Conservation (phyloP, 2,329 filamentous ascomycete genomes). For the Chaetomium globosum region DNA sequence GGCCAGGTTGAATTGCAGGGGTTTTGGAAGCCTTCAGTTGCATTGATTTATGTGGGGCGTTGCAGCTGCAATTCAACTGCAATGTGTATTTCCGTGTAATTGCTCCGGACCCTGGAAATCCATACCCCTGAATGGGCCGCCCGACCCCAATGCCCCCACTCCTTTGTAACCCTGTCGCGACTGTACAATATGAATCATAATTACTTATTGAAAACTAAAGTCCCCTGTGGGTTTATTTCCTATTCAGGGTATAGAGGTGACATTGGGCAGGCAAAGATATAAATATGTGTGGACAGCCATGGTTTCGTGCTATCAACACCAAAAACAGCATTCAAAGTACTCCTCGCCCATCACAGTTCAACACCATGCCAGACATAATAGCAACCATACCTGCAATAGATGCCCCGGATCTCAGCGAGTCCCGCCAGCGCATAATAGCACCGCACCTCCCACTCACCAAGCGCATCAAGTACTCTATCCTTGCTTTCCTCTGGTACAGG, state of each 20-base stretch:
- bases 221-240: not conserved
- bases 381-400: not conserved
- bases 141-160: not conserved
- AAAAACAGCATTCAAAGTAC: not conserved
- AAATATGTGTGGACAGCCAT: not conserved
- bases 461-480: slow-evolving; percentile 10
- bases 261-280: not conserved
- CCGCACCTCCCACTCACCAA: not conserved
- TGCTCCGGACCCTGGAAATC: too few relatives aligned
- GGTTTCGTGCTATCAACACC: not conserved
- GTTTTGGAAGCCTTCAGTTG: too few relatives aligned
- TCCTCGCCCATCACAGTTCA: not conserved
- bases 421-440: not conserved
- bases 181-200: not conserved
- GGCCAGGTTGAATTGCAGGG: too few relatives aligned
- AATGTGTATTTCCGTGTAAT: too few relatives aligned
- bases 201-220: not conserved
- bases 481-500: slow-evolving; percentile 7
- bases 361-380: not conserved
- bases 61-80: too few relatives aligned
- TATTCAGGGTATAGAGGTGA: not conserved
- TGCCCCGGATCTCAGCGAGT: not conserved
- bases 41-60: too few relatives aligned
- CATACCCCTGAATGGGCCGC: too few relatives aligned
- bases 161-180: not conserved